Base-by-base conservation (phyloP, 2,329 filamentous ascomycete species). In the Hypoxylon sp. region DNA sequence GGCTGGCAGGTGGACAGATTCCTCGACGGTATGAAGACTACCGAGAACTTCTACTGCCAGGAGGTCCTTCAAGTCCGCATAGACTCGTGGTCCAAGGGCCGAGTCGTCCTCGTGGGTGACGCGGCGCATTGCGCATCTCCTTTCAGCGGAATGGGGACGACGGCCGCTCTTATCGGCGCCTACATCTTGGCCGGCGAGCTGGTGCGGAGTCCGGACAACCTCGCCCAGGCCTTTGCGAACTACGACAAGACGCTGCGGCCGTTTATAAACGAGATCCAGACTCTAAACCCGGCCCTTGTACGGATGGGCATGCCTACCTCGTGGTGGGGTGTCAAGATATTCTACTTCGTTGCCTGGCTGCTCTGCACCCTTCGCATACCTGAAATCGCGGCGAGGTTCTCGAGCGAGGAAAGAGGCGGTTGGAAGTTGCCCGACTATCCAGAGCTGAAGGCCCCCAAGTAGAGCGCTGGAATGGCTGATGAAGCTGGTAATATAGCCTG, bases 171-270 rank as follows among this genome's bases (percentile, higher is more conserved):
- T 2, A 70, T 83, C n/a, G 80, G 80, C 1, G 82, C 82, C 0
- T 85, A 87, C 70, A 72, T 85, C 2, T 76, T 87, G 1, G 83
- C 83, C 0, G 84, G 84, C 5, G 84, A 84, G 67, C 77, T 83
- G 62, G 44, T 69, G 60, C 58, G 57, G 20, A 53, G 42, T 33
- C 38, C 61, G 2, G 40, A 62, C 6, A 42, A 62, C 11, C 45
- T 62, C 59, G 9, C 38, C 40, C 62, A 64, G 52, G 66, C 65
- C n/a, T 60, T 65, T 14, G 57, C 57, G 16, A 52, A 59, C 5
- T 72, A 73, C 33, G 71, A 72, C 42, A 42, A 49, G 20, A 62
- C 49, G 16, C 69, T 71, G 18, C 66, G 72, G n/a, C 72, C 72
- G 3, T 61, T 69, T 24, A 65, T 71, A 2, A 48, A 68, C 18